Evolutionary conservation across 202 grass and related monocot species (phyloP).

Genomic region (Sporobolus alterniflorus): DNA sequence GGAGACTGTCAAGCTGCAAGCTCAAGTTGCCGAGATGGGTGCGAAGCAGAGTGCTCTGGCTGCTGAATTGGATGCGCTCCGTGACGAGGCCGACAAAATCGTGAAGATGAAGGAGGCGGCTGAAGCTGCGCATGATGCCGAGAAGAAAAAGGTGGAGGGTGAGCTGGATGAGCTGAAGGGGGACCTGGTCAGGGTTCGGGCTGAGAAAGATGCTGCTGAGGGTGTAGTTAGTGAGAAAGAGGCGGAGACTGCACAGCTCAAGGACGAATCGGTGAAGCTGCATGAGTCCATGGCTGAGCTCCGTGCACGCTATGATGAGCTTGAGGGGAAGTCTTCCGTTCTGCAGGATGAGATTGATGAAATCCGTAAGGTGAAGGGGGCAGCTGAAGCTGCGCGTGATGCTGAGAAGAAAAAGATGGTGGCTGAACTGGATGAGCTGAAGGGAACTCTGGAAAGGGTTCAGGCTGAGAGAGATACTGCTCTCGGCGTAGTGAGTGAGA

Average conservation of each 20-base stretch:
- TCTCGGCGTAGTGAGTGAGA: too few relatives aligned
- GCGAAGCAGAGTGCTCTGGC: neutral
- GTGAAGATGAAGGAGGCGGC: conserved; percentile 13
- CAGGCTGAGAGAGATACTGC: too few relatives aligned
- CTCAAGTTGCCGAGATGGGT: neutral
- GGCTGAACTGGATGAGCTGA: too few relatives aligned
- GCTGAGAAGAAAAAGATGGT: too few relatives aligned
- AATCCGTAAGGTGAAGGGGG: conserved; percentile 43
- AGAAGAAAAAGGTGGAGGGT: conserved; percentile 15
- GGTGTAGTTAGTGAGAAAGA: neutral
- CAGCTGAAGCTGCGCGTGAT: neutral
- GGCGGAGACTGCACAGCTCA: conserved; percentile 5
- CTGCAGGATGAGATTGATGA: conserved; percentile 36
- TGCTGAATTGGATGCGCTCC: neutral
- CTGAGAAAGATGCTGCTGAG: conserved; percentile 34
- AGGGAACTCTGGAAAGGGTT: too few relatives aligned
- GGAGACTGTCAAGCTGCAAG: neutral
- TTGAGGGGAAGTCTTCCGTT: neutral
- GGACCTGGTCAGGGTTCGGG: neutral
- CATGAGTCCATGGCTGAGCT: neutral
- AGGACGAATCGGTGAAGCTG: conserved; percentile 21
- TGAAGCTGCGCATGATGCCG: neutral
- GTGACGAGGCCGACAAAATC: neutral
- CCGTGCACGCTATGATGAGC: neutral
- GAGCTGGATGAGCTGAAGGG: conserved; percentile 1